Base-by-base conservation (phyloP, 2,329 filamentous ascomycete species). In the Magnaporthales sp. region DNA sequence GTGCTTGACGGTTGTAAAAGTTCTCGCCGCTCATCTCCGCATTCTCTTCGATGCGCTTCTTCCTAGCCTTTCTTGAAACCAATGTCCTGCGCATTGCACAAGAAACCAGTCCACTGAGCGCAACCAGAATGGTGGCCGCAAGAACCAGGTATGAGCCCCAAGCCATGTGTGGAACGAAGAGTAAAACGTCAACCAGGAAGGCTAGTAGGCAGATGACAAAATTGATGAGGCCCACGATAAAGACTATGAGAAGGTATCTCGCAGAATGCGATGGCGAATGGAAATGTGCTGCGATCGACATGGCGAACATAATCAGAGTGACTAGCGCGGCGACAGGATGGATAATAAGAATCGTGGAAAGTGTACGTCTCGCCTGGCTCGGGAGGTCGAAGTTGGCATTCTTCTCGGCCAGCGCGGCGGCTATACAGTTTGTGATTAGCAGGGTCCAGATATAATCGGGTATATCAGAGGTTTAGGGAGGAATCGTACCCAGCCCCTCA, bases 21-120 rank as follows among this genome's bases (percentile, higher is more conserved):
- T 93, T 95, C 73, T 95, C 89, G 30, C 94, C 94, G 75, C 91
- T 98, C 93, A 98, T 98, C 75, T 98, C 93, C 8, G 93, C 92
- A 75, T 98, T 97, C 77, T 96, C 91, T 2, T 89, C 92, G 74
- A 98, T 96, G 62, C 92, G 87, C 81, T 89, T 92, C 83, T 95
- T 93, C 69, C 93, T 86, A n/a, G 93, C 91, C 80, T 97, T 97
- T 72, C 94, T 87, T 77, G 91, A 91, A 68, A 97, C 91, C 67
- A 98, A 81, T 2, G 93, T 96, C 68, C 94, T 88, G 70, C 95
- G 90, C 93, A 98, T 98, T 26, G 92, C 93, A 76, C 93, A 99
- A 9, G 93, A 93, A 46, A 97, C 88, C 67, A 99, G 85, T 58
- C 89, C 90, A 74, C 91, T 91, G 27, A 92, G 82, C 65, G 91